A percentile compares a stretch with the other conserved stretches of the same genome.
Evolutionary conservation across 2,329 filamentous ascomycete genomes (phyloP).

Genomic region (Ophiostoma populinum): DNA sequence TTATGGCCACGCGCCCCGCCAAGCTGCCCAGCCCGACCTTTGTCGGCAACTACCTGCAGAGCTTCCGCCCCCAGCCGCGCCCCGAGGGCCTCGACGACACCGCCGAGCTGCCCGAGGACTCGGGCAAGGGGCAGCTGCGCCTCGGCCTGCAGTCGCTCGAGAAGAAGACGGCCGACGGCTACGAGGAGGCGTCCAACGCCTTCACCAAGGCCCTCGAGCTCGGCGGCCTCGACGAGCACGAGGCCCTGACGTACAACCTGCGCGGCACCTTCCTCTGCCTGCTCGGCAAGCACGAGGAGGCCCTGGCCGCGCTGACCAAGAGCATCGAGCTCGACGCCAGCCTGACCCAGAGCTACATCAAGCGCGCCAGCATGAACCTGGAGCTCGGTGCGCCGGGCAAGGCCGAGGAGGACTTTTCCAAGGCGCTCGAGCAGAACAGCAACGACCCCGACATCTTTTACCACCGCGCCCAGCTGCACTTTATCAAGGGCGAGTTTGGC

Average conservation of each 20-base stretch:
- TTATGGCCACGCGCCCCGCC: slow-evolving; percentile 68
- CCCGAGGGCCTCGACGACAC: slow-evolving; percentile 71
- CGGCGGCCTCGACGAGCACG: slow-evolving; percentile 61
- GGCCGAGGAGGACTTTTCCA: slow-evolving; percentile 73
- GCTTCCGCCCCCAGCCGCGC: slow-evolving; percentile 71
- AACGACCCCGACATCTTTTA: slow-evolving; percentile 96
- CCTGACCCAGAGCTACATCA: slow-evolving; percentile 94
- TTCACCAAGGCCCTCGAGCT: slow-evolving; percentile 82
- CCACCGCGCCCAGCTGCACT: slow-evolving; percentile 94
- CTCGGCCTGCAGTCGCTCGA: slow-evolving; percentile 65
- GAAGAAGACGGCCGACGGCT: slow-evolving; percentile 78
- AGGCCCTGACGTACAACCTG: slow-evolving; percentile 91
- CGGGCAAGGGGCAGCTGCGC: slow-evolving; percentile 72
- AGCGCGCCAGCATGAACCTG: slow-evolving; percentile 93
- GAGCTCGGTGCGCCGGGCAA: slow-evolving; percentile 80
- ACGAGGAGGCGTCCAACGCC: slow-evolving; percentile 69
- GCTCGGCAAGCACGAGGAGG: slow-evolving; percentile 69
- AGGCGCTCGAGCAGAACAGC: slow-evolving; percentile 68
- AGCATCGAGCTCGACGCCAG: slow-evolving; percentile 78
- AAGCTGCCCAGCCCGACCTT: slow-evolving; percentile 92
- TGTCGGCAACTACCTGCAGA: slow-evolving; percentile 96
- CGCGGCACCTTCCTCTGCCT: slow-evolving; percentile 91
- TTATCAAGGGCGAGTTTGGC: slow-evolving; percentile 86
- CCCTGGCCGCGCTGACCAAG: slow-evolving; percentile 74
- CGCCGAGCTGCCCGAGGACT: slow-evolving; percentile 58